These are phyloP conservation scores for Immersiporthe knoxdaviesiana DNA, from an alignment of 2,329 filamentous ascomycete genomes.

Conservation along the genomic window DNA sequence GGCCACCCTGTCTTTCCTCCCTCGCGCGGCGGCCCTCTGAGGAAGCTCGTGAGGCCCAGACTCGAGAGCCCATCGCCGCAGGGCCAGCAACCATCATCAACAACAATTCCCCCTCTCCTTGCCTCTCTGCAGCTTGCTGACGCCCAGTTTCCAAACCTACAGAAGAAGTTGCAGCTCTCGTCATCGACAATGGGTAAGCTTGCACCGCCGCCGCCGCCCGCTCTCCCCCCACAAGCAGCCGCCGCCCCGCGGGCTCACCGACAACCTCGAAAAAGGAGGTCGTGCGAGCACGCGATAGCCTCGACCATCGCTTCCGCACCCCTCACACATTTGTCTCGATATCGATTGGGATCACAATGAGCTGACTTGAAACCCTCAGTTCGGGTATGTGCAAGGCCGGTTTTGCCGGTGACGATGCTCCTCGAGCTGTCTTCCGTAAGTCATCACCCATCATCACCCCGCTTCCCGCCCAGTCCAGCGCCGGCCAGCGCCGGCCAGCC, in stretches of 20 bases:
- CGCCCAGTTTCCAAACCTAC: constrained; percentile 44
- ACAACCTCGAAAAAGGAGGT: constrained; percentile 32
- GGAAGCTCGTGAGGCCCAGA: constrained; percentile 26
- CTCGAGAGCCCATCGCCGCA: constrained; percentile 19
- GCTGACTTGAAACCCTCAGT: constrained; percentile 64
- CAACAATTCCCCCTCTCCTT: background rate
- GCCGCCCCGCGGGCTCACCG: constrained; percentile 39
- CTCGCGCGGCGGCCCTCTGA: constrained; percentile 26
- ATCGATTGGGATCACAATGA: constrained; percentile 14
- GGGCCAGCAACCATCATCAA: constrained; percentile 19
- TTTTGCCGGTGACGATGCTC: constrained; percentile 99
- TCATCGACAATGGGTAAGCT: constrained; percentile 99
- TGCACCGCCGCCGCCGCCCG: constrained; percentile 36
- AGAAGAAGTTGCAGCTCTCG: constrained; percentile 99
- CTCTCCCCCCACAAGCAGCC: constrained; percentile 15
- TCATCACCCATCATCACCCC: constrained; percentile 42
- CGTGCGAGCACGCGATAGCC: constrained; percentile 17
- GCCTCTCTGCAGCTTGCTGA: constrained; percentile 43
- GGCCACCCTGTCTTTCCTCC: constrained; percentile 37
- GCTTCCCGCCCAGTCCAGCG: constrained; percentile 33
- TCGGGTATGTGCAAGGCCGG: constrained; percentile 99
- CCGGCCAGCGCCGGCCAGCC: background rate
- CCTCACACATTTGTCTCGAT: constrained; percentile 6
- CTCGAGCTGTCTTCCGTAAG: constrained; percentile 99
- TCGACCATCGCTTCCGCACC: constrained; percentile 6